Percentiles rank a stretch among this genome's conserved stretches.
Conservation (phyloP, 2,329 filamentous ascomycete genomes). For the Exophiala oligosperma region DNA sequence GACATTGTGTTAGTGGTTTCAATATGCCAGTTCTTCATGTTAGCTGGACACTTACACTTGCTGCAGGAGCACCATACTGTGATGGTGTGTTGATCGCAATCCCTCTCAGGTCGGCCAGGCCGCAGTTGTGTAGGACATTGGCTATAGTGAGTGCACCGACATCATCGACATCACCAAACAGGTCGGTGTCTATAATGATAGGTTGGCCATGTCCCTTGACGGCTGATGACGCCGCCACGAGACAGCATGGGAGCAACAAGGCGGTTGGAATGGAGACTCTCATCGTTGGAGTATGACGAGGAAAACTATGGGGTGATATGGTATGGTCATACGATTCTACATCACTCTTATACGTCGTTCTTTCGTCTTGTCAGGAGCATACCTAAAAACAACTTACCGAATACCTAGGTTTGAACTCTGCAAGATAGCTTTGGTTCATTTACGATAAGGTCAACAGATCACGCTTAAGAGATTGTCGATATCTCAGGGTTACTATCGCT, state of each 20-base stretch:
- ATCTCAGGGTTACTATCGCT: too few relatives aligned
- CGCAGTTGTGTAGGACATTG: slow-evolving; percentile 11
- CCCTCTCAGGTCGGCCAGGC: slow-evolving; percentile 8
- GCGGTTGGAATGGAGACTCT: not conserved
- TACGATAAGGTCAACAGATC: too few relatives aligned
- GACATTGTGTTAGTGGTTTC: too few relatives aligned
- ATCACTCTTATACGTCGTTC: not conserved
- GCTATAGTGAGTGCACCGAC: slow-evolving; percentile 4
- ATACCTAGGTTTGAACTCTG: too few relatives aligned
- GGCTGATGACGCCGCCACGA: not conserved
- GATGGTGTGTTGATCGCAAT: slow-evolving; percentile 10
- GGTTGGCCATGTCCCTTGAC: not conserved
- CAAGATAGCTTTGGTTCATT: too few relatives aligned
- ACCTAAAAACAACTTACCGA: too few relatives aligned
- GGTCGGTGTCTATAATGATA: slow-evolving; percentile 10
- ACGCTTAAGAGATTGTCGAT: too few relatives aligned
- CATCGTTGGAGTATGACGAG: not conserved
- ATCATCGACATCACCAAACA: slow-evolving; percentile 11
- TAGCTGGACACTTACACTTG: slow-evolving; percentile 3
- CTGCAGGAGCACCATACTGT: slow-evolving; percentile 7
- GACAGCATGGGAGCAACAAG: not conserved
- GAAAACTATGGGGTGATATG: not conserved
- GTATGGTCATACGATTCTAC: not conserved
- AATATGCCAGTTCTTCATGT: too few relatives aligned
- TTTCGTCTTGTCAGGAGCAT: too few relatives aligned